Evolutionary conservation across 2,329 filamentous ascomycete genomes (phyloP).

Genomic region (Aspergillus sp.): DNA sequence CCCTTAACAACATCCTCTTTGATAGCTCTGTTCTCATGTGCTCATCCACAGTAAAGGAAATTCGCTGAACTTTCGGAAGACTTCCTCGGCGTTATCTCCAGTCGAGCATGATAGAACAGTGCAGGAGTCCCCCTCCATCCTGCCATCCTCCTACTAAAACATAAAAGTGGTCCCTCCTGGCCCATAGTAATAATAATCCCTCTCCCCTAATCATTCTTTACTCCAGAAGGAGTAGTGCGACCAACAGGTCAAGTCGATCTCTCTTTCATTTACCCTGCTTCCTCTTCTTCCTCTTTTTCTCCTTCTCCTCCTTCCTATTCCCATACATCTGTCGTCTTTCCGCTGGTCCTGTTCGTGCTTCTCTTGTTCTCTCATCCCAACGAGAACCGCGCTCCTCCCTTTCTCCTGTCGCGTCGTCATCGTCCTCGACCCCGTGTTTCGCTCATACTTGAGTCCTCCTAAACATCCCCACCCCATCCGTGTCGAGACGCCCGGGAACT

Average conservation of each 20-base stretch:
- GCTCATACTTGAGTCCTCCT: neutral
- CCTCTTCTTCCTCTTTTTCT: slow-evolving; percentile 1
- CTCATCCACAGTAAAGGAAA: too few species aligned
- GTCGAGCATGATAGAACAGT: too few species aligned
- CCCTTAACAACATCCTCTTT: too few species aligned
- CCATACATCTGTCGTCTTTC: slow-evolving; percentile 16
- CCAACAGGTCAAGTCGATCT: slow-evolving; percentile 9
- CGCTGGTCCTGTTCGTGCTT: slow-evolving; percentile 28
- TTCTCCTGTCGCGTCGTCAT: neutral
- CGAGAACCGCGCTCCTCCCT: neutral
- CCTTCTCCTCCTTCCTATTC: neutral
- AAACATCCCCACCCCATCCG: slow-evolving; percentile 4
- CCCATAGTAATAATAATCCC: slow-evolving; percentile 2
- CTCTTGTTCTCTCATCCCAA: neutral
- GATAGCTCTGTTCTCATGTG: too few species aligned
- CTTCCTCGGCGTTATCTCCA: too few species aligned
- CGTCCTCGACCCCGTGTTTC: too few species aligned
- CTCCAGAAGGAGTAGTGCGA: slow-evolving; percentile 8
- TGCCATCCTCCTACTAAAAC: too few species aligned
- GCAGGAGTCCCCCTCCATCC: too few species aligned
- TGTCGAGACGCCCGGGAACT: slow-evolving; percentile 2
- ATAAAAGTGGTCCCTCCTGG: slow-evolving; percentile 4
- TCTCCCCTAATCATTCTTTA: neutral
- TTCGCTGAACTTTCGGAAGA: too few species aligned
- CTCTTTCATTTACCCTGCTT: slow-evolving; percentile 3